Evolutionary conservation across 2,329 filamentous ascomycete species (phyloP), one percentile per base, ranked within the genome.

Genomic region (Fusarium chaquense): DNA sequence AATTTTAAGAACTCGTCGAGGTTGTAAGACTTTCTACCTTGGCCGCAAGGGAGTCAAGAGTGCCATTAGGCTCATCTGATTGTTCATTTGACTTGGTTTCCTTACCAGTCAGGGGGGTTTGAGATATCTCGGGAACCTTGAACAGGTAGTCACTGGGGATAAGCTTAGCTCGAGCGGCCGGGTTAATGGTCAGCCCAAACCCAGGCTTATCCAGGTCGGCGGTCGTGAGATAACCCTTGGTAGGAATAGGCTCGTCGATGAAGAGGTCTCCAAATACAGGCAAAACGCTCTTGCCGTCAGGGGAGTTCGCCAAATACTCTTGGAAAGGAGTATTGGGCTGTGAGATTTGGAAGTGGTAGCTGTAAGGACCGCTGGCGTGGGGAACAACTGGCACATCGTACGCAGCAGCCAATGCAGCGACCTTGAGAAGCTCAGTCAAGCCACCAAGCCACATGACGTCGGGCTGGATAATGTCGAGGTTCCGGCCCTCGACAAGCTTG

Each of bases 361-460:
- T 96, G 83, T 98, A 98, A 5, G 94, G 93, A 2, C 94, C 94
- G 66, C 92, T 96, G 45, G 94, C 94, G 78, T 98, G 94, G n/a
- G 94, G 94, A 16, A 98, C 93, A 18, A 98, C 94, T 15, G 94
- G 94, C 64, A 98, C 92, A 76, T 98, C 94, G 80, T 98, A 98
- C 24, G 94, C 94, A 6, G 94, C 89, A 6, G 94, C 94, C 88
- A 97, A 91, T 56, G 94, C 91, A 18, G 93, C 88, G 54, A 98
- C 91, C 81, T 93, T 96, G 71, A 98, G 89, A 61, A 98, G 86
- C 81, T 98, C 94, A 1, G 94, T 98, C 85, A 98, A 80, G 66
- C 94, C 94, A 67, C 94, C 94, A 16, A 97, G 89, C 94, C 94
- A 98, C 94, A 98, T 98, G 69, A 98, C 94, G 77, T 98, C 94